phyloP scores from a whole-genome alignment of 2,329 filamentous ascomycete species.

The Cryoendolithus antarcticus region DNA sequence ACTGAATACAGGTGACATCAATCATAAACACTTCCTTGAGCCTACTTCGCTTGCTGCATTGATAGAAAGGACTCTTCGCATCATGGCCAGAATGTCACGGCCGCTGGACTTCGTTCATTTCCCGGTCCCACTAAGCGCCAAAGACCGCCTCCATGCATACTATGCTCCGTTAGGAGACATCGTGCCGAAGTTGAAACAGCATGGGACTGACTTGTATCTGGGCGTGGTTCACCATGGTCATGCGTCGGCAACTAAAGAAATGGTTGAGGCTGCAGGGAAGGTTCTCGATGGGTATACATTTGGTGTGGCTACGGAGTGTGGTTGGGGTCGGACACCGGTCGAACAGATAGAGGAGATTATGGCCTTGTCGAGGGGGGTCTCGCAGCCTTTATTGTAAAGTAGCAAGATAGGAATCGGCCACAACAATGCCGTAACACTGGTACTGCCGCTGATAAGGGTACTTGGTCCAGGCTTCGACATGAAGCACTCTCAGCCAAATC shows the following conservation, averaged over 20 bases:
- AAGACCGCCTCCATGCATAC: conserved; percentile 26
- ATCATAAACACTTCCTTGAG: conserved; percentile 33
- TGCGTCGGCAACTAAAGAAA: conserved; percentile 25
- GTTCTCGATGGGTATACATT: conserved; percentile 20
- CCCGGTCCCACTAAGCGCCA: conserved; percentile 29
- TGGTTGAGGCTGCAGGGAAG: conserved; percentile 26
- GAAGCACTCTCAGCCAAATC: too few species aligned
- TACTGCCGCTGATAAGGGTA: too few species aligned
- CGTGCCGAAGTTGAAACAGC: conserved; percentile 17
- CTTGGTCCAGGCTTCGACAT: too few species aligned
- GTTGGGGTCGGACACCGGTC: conserved; percentile 24
- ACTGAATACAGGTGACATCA: conserved; percentile 30
- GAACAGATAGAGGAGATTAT: conserved; percentile 19
- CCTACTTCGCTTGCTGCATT: conserved; percentile 24
- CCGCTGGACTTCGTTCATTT: conserved; percentile 32
- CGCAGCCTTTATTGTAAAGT: too few species aligned
- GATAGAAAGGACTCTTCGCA: conserved; percentile 29
- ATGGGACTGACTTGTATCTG: conserved; percentile 27
- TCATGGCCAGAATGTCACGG: conserved; percentile 19
- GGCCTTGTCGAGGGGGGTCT: not conserved
- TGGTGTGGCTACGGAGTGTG: conserved; percentile 32
- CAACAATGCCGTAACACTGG: too few species aligned
- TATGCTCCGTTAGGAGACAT: conserved; percentile 26
- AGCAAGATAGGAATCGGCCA: too few species aligned
- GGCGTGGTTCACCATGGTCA: conserved; percentile 31